Conservation (phyloP, 2,329 filamentous ascomycete species). For the Cladosporium halotolerans region DNA sequence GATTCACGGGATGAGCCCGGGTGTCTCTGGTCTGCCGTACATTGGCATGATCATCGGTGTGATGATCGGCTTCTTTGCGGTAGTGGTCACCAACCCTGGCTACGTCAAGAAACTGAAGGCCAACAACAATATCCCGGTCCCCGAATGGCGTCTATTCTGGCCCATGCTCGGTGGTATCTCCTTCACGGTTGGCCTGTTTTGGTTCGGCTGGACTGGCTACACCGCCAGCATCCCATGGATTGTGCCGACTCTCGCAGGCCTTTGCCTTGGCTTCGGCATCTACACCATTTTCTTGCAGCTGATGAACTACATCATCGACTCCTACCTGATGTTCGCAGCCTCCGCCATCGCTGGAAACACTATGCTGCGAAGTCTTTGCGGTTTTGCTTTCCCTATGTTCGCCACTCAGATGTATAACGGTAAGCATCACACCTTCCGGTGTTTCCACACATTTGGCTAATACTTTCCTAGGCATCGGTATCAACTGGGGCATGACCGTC, state of each 20-base stretch:
- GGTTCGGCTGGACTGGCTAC: slow-evolving; percentile 42
- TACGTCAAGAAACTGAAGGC: slow-evolving; percentile 28
- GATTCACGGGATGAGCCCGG: slow-evolving; percentile 63
- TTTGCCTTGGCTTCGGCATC: slow-evolving; percentile 39
- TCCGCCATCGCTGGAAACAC: slow-evolving; percentile 33
- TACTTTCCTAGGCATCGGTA: slow-evolving; percentile 37
- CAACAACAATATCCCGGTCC: slow-evolving; percentile 35
- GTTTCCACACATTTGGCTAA: not conserved
- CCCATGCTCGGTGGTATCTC: slow-evolving; percentile 46
- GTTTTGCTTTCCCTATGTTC: slow-evolving; percentile 43
- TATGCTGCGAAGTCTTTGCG: slow-evolving; percentile 26
- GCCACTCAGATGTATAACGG: slow-evolving; percentile 49
- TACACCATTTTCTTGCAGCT: slow-evolving; percentile 36
- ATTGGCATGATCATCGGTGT: slow-evolving; percentile 60
- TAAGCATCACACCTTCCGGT: not conserved
- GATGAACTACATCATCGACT: slow-evolving; percentile 43
- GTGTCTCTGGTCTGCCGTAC: slow-evolving; percentile 70
- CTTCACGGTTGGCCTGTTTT: slow-evolving; percentile 31
- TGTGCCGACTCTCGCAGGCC: slow-evolving; percentile 38
- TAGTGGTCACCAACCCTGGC: slow-evolving; percentile 26
- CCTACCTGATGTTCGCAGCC: slow-evolving; percentile 49
- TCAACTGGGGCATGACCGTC: slow-evolving; percentile 42
- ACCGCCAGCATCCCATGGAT: slow-evolving; percentile 37
- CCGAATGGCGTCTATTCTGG: slow-evolving; percentile 42
- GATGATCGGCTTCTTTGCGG: slow-evolving; percentile 22